Evolutionary conservation across 306 rosid genomes (phyloP), one percentile per base, ranked within the genome.

Genomic region (Lupinus albus): DNA sequence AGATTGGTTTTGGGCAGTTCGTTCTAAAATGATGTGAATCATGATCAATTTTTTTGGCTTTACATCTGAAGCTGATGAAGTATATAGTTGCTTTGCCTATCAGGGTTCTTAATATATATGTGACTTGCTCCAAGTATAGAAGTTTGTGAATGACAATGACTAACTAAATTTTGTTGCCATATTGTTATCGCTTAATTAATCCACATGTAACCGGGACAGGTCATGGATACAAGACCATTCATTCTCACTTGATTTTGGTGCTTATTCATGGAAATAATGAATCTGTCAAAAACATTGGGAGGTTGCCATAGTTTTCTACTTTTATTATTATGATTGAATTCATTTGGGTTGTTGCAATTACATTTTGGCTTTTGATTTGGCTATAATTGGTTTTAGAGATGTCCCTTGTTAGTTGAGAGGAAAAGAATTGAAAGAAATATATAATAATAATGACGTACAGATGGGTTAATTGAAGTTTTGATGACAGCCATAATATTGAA

Each of bases 111-210:
- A 28, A 64, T 70, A 56, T 70, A 56, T 72, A 33, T 32, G 51
- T 64, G 67, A 73, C 55, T 74, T 25, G 39, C 73, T 81, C 58
- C 75, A 74, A 46, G 69, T 79, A 70, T 53, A 81, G 60, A 64
- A 76, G 68, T 69, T 69, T 74, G 80, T 64, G 76, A 68, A 67
- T 81, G 59, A 58, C 21, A 9, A 57, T 68, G 72, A 63, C 62
- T 51, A 57, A 25, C 74, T 53, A 63, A 64, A 52, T 66, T 60
- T 25, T 52, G 69, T 57, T 60, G 53, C 58, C 32, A 2, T 51
- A 17, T 63, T 61, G 53, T 42, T 62, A 38, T n/a, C 38, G 64
- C 57, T 39, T 2, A 1, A 53, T 71, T 30, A 33, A 71, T 78
- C 68, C 68, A 4, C 4, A 55, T 12, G 46, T 28, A 32, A 36